Conservation (phyloP, 1,284 basidiomycete genomes). For the Microbotryum intermedium region DNA sequence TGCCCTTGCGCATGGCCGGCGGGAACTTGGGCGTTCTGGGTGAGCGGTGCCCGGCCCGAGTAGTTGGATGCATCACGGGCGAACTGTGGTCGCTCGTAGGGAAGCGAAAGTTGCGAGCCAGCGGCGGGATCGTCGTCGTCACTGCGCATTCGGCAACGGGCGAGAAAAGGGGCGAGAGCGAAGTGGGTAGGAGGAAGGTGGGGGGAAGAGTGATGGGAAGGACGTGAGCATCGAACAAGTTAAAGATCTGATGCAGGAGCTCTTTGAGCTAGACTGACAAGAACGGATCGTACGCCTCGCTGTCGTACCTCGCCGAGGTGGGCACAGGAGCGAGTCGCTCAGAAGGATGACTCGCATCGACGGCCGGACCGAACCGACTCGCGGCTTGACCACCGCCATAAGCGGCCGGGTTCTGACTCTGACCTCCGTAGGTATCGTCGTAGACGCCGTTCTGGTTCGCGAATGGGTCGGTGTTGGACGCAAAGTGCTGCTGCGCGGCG, state of each 20-base stretch:
- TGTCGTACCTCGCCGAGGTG: conserved; percentile 1
- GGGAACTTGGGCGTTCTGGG: conserved; percentile 15
- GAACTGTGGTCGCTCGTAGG: conserved; percentile 5
- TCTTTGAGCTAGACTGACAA: conserved; percentile 6
- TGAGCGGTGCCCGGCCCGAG: conserved; percentile 11
- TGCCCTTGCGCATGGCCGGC: conserved; percentile 22
- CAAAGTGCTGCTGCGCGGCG: neutral
- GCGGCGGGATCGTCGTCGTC: conserved; percentile 10
- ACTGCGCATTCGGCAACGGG: neutral
- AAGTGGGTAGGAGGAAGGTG: neutral
- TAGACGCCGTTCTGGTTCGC: conserved; percentile 17
- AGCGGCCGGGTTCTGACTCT: conserved; percentile 28
- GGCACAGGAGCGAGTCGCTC: neutral
- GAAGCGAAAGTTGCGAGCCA: conserved; percentile 1
- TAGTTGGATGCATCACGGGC: conserved; percentile 1
- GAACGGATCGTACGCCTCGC: conserved; percentile 26
- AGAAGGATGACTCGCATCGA: conserved; percentile 18
- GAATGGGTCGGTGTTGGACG: conserved; percentile 14
- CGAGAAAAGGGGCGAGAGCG: neutral
- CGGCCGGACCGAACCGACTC: conserved; percentile 27
- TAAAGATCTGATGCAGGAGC: no score
- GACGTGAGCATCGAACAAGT: neutral
- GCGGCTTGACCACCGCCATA: conserved; percentile 31
- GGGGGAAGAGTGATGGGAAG: neutral
- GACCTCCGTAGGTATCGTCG: conserved; percentile 11